Base-by-base conservation (phyloP, 2,329 filamentous ascomycete species). In the Hypoxylon sp. region DNA sequence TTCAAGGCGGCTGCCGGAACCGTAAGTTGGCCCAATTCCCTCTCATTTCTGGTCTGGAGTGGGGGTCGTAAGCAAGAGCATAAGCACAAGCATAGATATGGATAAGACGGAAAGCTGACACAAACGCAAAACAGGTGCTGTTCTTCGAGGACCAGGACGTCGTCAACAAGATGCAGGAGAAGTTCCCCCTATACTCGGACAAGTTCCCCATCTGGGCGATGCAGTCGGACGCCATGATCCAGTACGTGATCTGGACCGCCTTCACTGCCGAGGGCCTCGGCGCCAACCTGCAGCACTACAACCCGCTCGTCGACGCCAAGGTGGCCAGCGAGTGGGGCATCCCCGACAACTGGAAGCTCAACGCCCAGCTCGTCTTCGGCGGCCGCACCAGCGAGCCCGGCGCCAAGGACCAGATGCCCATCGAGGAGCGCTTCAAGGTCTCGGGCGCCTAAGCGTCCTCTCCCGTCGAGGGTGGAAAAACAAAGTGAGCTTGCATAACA, bases 201-300 rank as follows among this genome's bases (percentile, higher is more conserved):
- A 86, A 88, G 68, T 96, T 97, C 82, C 86, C 87, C 60, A 72
- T 73, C 67, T 97, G 91, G 90, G 86, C 87, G 55, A 79, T 83
- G 63, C 91, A 97, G 78, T 87, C 88, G 62, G 84, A 83, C 73
- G 93, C 84, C 75, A 97, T 97, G 86, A 84, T 91, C 71, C 90
- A 97, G 80, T 89, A 85, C 77, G 80, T 86, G 64, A 73, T 92
- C 66, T 97, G 92, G 92, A 88, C 88, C 15, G 90, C 88, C 3
- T 85, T 97, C 55, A 90, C 93, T 78, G 82, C 88, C 59, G 91
- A 95, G 73, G 92, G 92, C 24, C 84, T 96, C 54, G 92, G 92
- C 65, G 90, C 88, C 73, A 96, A 93, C 82, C 83, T 97, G 49
- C 92, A 97, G 82, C 92, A 97, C 80, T 96, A 96, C 82, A 95